Conservation (phyloP, 2,329 filamentous ascomycete genomes). For the Chaetomium sp. region DNA sequence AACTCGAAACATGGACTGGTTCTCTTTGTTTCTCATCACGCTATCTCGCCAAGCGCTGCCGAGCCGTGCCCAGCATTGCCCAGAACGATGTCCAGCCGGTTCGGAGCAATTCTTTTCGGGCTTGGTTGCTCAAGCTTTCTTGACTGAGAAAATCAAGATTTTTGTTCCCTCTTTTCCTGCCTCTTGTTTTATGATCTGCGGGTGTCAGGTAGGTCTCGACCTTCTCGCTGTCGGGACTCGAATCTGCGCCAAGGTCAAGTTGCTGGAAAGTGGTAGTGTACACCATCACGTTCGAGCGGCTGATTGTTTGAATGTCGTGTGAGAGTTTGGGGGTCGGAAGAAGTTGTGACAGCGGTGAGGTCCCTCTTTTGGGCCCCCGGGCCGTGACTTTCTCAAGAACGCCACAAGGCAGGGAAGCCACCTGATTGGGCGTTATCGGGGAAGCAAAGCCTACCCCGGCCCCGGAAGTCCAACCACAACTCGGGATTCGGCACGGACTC, state of each 20-base stretch:
- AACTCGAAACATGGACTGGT: not conserved
- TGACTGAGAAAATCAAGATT: not conserved
- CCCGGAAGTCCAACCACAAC: constrained; percentile 8
- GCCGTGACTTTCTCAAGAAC: not conserved
- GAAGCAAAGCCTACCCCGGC: constrained; percentile 1
- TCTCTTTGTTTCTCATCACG: not conserved
- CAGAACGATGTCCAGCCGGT: not conserved
- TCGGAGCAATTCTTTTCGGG: not conserved
- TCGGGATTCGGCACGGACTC: constrained; percentile 9
- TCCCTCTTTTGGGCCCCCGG: not conserved
- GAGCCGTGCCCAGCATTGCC: constrained; percentile 4
- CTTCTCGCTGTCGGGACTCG: not conserved
- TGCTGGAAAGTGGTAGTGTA: not conserved
- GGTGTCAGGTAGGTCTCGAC: not conserved
- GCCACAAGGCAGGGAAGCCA: not conserved
- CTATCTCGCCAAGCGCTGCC: not conserved
- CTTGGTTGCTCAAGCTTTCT: constrained; percentile 1
- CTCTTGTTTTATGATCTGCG: not conserved
- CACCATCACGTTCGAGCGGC: not conserved
- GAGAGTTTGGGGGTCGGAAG: not conserved
- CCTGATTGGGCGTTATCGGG: not conserved
- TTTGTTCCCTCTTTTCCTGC: not conserved
- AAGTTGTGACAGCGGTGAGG: constrained; percentile 4
- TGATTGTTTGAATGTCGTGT: not conserved
- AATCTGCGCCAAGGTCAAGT: not conserved